Evolutionary conservation across 2,329 filamentous ascomycete genomes (phyloP), one percentile per base, ranked within the genome.

Genomic region (Colletotrichum godetiae): DNA sequence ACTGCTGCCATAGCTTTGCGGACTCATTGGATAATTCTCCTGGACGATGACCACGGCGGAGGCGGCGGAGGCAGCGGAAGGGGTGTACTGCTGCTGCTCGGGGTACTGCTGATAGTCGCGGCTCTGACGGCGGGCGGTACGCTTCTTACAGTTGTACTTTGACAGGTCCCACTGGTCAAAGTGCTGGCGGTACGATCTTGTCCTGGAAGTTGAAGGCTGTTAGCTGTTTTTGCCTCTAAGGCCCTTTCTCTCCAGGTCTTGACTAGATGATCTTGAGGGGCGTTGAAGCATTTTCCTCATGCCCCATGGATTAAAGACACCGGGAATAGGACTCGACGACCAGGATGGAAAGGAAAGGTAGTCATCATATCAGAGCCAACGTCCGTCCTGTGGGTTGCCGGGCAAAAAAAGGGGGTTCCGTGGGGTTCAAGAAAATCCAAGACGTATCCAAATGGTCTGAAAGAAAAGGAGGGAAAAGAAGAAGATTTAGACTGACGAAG

Each of bases 161-260:
- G 79, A 78, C 55, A 87, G 75, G 4, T 80, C 76, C 87, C 87
- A 88, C 71, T 78, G 81, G 29, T 85, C 81, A 73, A 89, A 83
- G 49, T 85, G 82, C n/a, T 86, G 85, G 24, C 86, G 81, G 75
- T 88, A 89, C 3, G 87, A 86, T 64, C 87, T 84, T n/a, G 80
- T 82, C 19, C 80, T 81, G 24, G 11, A 15, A 24, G 8, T 12
- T 2, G 22, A 53, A 31, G 27, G 33, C 2, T 59, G 46, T 64
- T 49, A 60, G 46, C 35, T 29, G 5, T 1, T 11, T 10, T 49
- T 49, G 19, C 42, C 10, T 22, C 42, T 49, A 7, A n/a, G 10
- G 42, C 11, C 19, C 19, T n/a, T 49, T 49, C 42, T 37, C 5
- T 15, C 12, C 3, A 19, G 19, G 31, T 12, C 13, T 49, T 22